phyloP scores from a whole-genome alignment of 495 filamentous ascomycete genomes.

The Neurospora sp. region DNA sequence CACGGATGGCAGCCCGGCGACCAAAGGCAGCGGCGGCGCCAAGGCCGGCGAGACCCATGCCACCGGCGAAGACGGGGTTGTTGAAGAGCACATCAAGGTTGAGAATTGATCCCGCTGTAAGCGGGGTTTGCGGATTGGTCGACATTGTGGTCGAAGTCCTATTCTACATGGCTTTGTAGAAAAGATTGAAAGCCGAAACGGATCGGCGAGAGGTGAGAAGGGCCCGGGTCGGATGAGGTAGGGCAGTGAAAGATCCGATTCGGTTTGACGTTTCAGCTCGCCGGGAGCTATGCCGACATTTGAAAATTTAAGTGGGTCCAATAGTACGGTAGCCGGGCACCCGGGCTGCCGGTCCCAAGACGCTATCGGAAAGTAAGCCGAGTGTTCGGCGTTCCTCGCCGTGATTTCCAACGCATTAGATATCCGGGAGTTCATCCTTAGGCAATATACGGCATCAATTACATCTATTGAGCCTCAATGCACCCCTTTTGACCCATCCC shows the following conservation, averaged over 20 bases:
- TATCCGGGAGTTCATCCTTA: not conserved
- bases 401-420: not conserved
- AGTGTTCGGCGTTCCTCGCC: not conserved
- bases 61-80: conserved; percentile 50
- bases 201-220: not conserved
- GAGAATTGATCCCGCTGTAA: conserved; percentile 18
- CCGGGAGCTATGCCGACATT: not conserved
- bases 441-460: not conserved
- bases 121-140: not conserved
- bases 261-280: not conserved
- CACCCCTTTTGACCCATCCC: not conserved
- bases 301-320: not conserved
- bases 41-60: conserved; percentile 77
- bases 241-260: not conserved
- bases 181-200: not conserved
- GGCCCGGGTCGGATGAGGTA: not conserved
- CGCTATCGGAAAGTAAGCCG: not conserved
- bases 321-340: not conserved
- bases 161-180: conserved; percentile 11
- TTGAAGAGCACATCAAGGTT: conserved; percentile 42
- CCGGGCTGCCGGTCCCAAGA: not conserved
- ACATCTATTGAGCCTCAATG: not conserved
- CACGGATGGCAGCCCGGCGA: conserved; percentile 59
- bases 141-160: not conserved
- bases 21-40: conserved; percentile 67